phyloP scores from a whole-genome alignment of 2,329 filamentous ascomycete genomes.

The Verticillium nubilum region DNA sequence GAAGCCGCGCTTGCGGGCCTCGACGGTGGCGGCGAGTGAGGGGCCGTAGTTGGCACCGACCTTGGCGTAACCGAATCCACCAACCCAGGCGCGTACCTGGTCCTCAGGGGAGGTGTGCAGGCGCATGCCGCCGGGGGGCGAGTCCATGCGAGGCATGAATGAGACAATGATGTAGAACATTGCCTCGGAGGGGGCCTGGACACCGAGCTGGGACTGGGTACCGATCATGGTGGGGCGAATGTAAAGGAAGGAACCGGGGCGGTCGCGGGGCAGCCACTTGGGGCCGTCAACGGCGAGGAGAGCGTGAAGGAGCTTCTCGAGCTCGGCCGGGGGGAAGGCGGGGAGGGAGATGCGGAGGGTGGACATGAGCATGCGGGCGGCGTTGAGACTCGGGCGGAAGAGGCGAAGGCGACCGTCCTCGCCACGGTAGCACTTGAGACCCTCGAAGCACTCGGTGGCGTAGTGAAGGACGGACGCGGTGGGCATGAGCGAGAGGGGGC shows the following conservation, averaged over 20 bases:
- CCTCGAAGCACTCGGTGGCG: constrained; percentile 88
- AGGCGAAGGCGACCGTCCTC: constrained; percentile 68
- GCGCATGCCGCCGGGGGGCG: constrained; percentile 54
- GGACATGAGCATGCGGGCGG: constrained; percentile 56
- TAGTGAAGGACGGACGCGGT: constrained; percentile 81
- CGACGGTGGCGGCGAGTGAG: constrained; percentile 68
- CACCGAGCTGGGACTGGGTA: constrained; percentile 72
- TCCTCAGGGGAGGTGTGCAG: constrained; percentile 76
- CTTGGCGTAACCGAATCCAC: constrained; percentile 88
- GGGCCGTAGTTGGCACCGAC: constrained; percentile 93
- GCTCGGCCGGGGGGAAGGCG: constrained; percentile 62
- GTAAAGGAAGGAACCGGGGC: constrained; percentile 71
- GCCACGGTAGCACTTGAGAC: constrained; percentile 75
- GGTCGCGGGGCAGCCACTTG: constrained; percentile 71
- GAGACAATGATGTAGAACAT: constrained; percentile 77
- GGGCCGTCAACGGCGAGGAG: constrained; percentile 68
- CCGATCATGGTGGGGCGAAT: constrained; percentile 84
- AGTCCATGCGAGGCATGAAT: constrained; percentile 54
- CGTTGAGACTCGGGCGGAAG: constrained; percentile 73
- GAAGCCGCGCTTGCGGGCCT: constrained; percentile 68
- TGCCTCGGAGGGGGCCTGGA: constrained; percentile 75
- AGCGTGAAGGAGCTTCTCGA: constrained; percentile 67
- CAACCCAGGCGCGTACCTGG: constrained; percentile 86
- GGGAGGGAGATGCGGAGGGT: constrained; percentile 67
- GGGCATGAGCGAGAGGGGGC: constrained; percentile 71